These are phyloP conservation scores for Hypoxylon sp. DNA, from an alignment of 2,329 filamentous ascomycete species.

Conservation along the genomic window DNA sequence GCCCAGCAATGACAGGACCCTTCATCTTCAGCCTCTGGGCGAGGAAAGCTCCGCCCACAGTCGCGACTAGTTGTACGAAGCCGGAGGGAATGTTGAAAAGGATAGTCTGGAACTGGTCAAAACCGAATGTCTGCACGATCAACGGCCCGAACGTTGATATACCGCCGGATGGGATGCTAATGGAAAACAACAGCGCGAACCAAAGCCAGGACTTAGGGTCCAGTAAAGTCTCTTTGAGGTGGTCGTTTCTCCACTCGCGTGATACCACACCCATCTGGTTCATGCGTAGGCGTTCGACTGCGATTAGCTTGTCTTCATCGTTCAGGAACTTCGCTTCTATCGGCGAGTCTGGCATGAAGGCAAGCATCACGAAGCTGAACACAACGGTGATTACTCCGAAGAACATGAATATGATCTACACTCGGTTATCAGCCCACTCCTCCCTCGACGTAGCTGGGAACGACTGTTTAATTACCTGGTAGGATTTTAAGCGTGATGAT, in stretches of 20 bases:
- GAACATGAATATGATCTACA: constrained; percentile 59
- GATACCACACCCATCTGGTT: constrained; percentile 68
- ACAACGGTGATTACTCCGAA: constrained; percentile 64
- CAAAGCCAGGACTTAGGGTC: constrained; percentile 73
- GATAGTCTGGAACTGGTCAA: constrained; percentile 63
- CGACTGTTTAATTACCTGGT: constrained; percentile 37
- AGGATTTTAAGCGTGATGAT: constrained; percentile 55
- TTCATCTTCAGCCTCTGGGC: constrained; percentile 64
- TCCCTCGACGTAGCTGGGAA: constrained; percentile 40
- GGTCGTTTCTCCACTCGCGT: constrained; percentile 64
- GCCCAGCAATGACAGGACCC: constrained; percentile 58
- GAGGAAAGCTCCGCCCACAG: constrained; percentile 64
- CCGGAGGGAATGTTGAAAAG: constrained; percentile 69
- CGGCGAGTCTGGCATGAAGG: constrained; percentile 63
- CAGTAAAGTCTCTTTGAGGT: constrained; percentile 64
- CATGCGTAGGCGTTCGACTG: constrained; percentile 65
- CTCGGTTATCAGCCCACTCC: neutral
- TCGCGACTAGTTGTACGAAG: constrained; percentile 67
- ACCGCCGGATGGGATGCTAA: constrained; percentile 68
- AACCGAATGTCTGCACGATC: constrained; percentile 66
- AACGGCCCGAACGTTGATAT: constrained; percentile 65
- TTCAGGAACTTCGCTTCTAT: constrained; percentile 64
- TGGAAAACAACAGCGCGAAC: constrained; percentile 66
- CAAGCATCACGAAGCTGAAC: constrained; percentile 60
- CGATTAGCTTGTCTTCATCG: constrained; percentile 64